Evolutionary conservation across 2,329 filamentous ascomycete species (phyloP).

Genomic region (Ascochyta viciae-villosae): DNA sequence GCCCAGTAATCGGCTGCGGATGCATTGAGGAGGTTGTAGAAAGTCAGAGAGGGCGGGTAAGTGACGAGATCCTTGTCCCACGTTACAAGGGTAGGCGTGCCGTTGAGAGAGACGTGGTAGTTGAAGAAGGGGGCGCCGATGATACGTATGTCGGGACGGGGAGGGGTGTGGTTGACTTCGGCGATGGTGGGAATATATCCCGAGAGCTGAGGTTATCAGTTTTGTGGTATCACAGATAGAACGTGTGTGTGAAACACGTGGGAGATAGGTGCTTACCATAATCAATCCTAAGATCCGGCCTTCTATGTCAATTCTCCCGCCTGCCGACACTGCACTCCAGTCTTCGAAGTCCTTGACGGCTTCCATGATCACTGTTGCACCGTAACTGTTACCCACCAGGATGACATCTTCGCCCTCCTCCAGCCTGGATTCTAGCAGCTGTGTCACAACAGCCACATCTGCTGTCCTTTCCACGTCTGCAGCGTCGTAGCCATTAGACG

Average conservation of each 20-base stretch:
- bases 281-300: slow-evolving; percentile 31
- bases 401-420: slow-evolving; percentile 29
- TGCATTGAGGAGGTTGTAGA: slow-evolving; percentile 34
- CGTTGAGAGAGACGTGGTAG: slow-evolving; percentile 15
- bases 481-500: slow-evolving; percentile 26
- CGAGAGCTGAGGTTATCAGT: slow-evolving; percentile 16
- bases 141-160: slow-evolving; percentile 22
- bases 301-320: neutral
- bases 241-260: no score
- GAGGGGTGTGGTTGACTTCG: slow-evolving; percentile 22
- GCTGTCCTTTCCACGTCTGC: slow-evolving; percentile 16
- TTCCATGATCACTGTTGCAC: slow-evolving; percentile 34
- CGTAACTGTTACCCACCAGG: slow-evolving; percentile 40
- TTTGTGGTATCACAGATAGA: no score
- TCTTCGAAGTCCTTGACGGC: slow-evolving; percentile 28
- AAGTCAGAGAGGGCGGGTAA: slow-evolving; percentile 23
- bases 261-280: slow-evolving; percentile 4
- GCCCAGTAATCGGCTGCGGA: slow-evolving; percentile 15
- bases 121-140: slow-evolving; percentile 29
- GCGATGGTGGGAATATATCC: slow-evolving; percentile 33
- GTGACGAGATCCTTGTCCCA: slow-evolving; percentile 20
- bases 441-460: slow-evolving; percentile 28
- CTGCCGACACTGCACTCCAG: neutral
- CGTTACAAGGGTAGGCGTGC: slow-evolving; percentile 15
- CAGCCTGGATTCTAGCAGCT: slow-evolving; percentile 20